phyloP scores from a whole-genome alignment of 2,329 filamentous ascomycete species.

The Rutstroemia sp. region DNA sequence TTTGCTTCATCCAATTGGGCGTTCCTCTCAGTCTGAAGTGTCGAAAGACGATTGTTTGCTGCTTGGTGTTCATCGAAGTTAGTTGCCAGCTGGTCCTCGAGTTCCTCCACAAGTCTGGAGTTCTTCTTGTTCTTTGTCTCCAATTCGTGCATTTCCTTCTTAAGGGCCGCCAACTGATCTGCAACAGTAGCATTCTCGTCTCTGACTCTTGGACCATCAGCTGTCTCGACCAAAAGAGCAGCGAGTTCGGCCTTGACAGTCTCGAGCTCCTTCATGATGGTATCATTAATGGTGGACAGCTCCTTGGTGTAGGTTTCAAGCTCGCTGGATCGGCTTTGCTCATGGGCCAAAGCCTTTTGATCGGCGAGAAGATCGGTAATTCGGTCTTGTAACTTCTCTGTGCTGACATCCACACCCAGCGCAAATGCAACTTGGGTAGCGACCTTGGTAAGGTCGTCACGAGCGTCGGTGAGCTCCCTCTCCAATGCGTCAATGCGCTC shows the following conservation, averaged over 20 bases:
- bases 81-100: constrained; percentile 90
- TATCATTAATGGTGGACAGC: constrained; percentile 50
- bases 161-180: constrained; percentile 54
- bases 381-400: constrained; percentile 59
- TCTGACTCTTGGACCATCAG: constrained; percentile 39
- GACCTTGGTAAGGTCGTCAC: constrained; percentile 57
- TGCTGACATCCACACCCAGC: constrained; percentile 54
- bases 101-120: constrained; percentile 82
- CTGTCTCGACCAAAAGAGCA: constrained; percentile 40
- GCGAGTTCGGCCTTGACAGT: constrained; percentile 47
- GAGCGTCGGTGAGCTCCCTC: constrained; percentile 55
- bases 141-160: constrained; percentile 56
- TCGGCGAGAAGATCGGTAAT: constrained; percentile 50
- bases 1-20: constrained; percentile 74
- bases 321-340: constrained; percentile 51
- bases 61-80: constrained; percentile 92
- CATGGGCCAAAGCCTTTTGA: constrained; percentile 50
- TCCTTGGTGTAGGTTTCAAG: constrained; percentile 49
- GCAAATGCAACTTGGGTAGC: constrained; percentile 56
- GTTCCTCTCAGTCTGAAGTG: constrained; percentile 67
- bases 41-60: constrained; percentile 78
- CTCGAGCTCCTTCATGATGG: constrained; percentile 55
- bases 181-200: constrained; percentile 40
- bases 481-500: constrained; percentile 49
- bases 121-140: constrained; percentile 78